A percentile compares a stretch with the other conserved stretches of the same genome.
These are phyloP conservation scores for Botrytis pseudocinerea DNA, from an alignment of 2,329 filamentous ascomycete genomes.

Conservation along the genomic window DNA sequence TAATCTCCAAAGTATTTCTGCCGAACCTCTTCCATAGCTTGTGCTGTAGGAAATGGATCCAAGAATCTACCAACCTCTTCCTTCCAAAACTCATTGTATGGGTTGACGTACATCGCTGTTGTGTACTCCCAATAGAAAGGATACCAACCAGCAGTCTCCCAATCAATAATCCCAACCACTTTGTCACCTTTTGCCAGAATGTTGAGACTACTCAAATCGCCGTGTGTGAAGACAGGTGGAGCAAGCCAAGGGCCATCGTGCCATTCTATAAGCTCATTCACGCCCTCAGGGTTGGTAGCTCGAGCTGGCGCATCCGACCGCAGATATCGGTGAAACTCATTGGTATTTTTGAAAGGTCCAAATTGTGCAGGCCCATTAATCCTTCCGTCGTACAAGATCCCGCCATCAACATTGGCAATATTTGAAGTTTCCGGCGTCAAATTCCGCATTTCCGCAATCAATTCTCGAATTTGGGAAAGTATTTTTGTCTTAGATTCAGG, in stretches of 20 bases:
- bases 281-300: slow-evolving; percentile 15
- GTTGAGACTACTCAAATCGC: slow-evolving; percentile 50
- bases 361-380: background rate
- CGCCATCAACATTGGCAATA: slow-evolving; percentile 16
- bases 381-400: slow-evolving; percentile 10
- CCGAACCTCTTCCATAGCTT: slow-evolving; percentile 42
- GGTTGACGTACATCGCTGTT: slow-evolving; percentile 35
- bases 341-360: slow-evolving; percentile 17
- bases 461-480: slow-evolving; percentile 38
- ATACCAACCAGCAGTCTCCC: slow-evolving; percentile 46
- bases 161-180: slow-evolving; percentile 47
- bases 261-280: slow-evolving; percentile 28
- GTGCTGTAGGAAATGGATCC: slow-evolving; percentile 27
- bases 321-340: slow-evolving; percentile 35
- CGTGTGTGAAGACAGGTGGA: slow-evolving; percentile 44
- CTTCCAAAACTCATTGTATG: background rate
- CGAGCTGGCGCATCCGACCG: slow-evolving; percentile 29
- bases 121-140: slow-evolving; percentile 47
- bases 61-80: background rate
- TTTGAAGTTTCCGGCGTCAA: background rate
- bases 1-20: slow-evolving; percentile 4
- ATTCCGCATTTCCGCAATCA: slow-evolving; percentile 26
- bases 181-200: slow-evolving; percentile 46
- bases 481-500: slow-evolving; percentile 41
- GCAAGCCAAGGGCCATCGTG: slow-evolving; percentile 25